Percentiles rank a stretch among this genome's conserved stretches.
Evolutionary conservation across 768 basidiomycete species (phyloP).

Genomic region (Boletus sensibilis): DNA sequence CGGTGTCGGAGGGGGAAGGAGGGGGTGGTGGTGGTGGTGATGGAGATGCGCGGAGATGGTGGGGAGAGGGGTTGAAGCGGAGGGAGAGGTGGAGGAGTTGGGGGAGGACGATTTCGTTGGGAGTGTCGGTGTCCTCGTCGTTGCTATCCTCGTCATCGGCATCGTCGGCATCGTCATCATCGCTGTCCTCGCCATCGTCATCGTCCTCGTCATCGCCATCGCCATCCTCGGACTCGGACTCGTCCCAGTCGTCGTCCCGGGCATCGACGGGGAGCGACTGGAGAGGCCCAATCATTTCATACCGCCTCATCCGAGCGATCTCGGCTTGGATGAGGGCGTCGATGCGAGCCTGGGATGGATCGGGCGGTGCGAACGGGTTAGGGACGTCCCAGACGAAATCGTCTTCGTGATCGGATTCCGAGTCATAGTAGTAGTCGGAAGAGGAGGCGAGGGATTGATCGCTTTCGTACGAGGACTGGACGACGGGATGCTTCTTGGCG

Average conservation of each 20-base stretch:
- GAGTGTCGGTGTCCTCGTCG: background rate
- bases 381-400: slow-evolving; percentile 18
- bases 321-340: background rate
- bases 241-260: background rate
- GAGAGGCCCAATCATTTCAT: background rate
- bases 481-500: too few relatives aligned
- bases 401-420: background rate
- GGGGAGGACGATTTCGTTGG: slow-evolving; percentile 1
- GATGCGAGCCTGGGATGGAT: background rate
- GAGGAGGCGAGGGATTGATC: too few relatives aligned
- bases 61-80: background rate
- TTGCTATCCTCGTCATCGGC: background rate
- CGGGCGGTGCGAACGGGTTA: slow-evolving; percentile 10
- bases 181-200: background rate
- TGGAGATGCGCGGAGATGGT: too few relatives aligned
- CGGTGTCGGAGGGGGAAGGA: background rate
- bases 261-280: background rate
- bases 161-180: background rate
- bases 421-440: too few relatives aligned
- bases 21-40: background rate
- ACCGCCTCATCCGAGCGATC: background rate
- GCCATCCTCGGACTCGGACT: background rate
- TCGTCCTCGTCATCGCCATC: background rate
- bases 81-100: slow-evolving; percentile 2
- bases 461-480: too few relatives aligned